These are phyloP conservation scores for Venustampulla echinocandica DNA, from an alignment of 495 filamentous ascomycete species.

Conservation along the genomic window DNA sequence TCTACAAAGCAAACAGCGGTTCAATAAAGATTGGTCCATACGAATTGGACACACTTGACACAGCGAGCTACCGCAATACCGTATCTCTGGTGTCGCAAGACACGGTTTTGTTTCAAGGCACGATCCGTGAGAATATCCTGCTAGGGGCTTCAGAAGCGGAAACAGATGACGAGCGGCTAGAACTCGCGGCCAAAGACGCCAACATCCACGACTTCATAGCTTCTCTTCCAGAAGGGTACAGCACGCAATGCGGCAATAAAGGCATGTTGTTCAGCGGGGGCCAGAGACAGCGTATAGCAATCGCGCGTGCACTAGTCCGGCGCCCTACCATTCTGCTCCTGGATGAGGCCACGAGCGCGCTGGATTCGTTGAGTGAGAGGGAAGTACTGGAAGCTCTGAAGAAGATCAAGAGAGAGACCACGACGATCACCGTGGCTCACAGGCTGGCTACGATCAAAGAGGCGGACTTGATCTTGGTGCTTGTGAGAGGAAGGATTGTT, in stretches of 20 bases:
- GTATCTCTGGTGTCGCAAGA: constrained; percentile 50
- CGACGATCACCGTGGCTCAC: constrained; percentile 72
- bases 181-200: too few relatives aligned
- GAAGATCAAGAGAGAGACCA: constrained; percentile 57
- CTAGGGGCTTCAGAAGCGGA: constrained; percentile 35
- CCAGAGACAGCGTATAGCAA: constrained; percentile 60
- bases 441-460: constrained; percentile 60
- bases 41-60: constrained; percentile 35
- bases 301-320: constrained; percentile 63
- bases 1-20: constrained; percentile 41
- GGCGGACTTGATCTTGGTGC: constrained; percentile 64
- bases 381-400: constrained; percentile 65
- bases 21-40: constrained; percentile 34
- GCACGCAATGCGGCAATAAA: constrained; percentile 45
- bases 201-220: constrained; percentile 32
- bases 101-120: constrained; percentile 45
- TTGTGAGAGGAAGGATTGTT: constrained; percentile 57
- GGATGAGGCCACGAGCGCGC: constrained; percentile 75
- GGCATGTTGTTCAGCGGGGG: constrained; percentile 45
- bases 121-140: constrained; percentile 46
- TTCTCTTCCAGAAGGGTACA: constrained; percentile 43
- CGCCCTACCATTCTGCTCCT: constrained; percentile 72
- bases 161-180: constrained; percentile 24
- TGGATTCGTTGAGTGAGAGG: constrained; percentile 65
- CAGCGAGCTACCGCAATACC: constrained; percentile 38